These are phyloP conservation scores for Lyophyllum decastes DNA, from an alignment of 768 basidiomycete species.

Conservation along the genomic window DNA sequence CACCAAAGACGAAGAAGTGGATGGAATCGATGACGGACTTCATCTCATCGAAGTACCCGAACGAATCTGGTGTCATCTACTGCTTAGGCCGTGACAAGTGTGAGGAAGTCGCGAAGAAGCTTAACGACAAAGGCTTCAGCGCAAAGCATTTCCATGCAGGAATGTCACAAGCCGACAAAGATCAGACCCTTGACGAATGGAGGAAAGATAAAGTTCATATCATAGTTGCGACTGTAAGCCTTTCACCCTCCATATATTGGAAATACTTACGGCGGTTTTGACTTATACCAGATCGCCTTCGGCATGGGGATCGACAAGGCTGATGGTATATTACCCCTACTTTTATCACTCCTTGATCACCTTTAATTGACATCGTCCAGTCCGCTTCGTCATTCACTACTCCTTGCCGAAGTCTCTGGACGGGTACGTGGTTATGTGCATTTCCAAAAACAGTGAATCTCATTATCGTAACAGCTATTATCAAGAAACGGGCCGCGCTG, in stretches of 20 bases:
- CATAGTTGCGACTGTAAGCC: constrained; percentile 87
- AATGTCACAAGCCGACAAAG: constrained; percentile 64
- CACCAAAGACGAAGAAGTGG: constrained; percentile 40
- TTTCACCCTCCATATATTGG: constrained; percentile 2
- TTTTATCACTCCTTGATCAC: not conserved
- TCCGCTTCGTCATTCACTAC: constrained; percentile 91
- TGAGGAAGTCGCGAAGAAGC: constrained; percentile 74
- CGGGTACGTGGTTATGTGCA: constrained; percentile 47
- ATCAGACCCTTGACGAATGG: constrained; percentile 70
- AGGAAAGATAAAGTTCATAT: constrained; percentile 68
- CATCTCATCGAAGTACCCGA: constrained; percentile 58
- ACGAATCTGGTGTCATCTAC: constrained; percentile 84
- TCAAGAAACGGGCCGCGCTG: constrained; percentile 97
- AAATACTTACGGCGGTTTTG: not conserved
- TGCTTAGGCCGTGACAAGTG: constrained; percentile 71
- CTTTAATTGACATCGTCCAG: constrained; percentile 36
- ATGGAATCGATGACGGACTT: constrained; percentile 67
- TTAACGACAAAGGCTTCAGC: constrained; percentile 59
- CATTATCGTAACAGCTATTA: constrained; percentile 59
- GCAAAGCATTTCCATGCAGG: constrained; percentile 89
- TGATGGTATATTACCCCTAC: constrained; percentile 48
- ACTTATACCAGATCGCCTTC: constrained; percentile 73
- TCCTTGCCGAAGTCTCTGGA: constrained; percentile 82
- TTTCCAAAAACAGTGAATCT: not conserved
- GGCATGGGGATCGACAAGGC: constrained; percentile 97